These are phyloP conservation scores for Rhynchosporium graminicola DNA, from an alignment of 2,329 filamentous ascomycete genomes.

Conservation along the genomic window DNA sequence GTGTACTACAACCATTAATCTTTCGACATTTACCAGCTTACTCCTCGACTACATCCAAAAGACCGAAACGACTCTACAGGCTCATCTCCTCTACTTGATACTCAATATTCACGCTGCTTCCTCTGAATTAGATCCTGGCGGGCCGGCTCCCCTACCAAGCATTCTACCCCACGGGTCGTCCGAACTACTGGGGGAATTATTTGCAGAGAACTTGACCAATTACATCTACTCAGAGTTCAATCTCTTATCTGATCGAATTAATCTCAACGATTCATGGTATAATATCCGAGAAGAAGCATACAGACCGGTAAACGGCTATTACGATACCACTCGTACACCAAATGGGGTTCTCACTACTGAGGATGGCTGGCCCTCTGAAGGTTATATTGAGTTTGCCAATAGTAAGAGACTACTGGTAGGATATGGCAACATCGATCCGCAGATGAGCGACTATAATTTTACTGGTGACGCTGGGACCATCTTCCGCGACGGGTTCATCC, in stretches of 20 bases:
- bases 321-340: conserved; percentile 41
- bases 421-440: conserved; percentile 57
- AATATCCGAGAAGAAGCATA: conserved; percentile 43
- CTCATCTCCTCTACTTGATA: conserved; percentile 53
- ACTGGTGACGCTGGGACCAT: conserved; percentile 51
- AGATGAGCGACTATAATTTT: conserved; percentile 58
- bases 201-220: conserved; percentile 50
- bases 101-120: conserved; percentile 62
- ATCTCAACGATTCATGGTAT: conserved; percentile 62
- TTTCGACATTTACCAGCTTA: conserved; percentile 52
- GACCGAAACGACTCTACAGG: conserved; percentile 56
- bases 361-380: conserved; percentile 65
- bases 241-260: conserved; percentile 52
- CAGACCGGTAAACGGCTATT: conserved; percentile 54
- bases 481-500: conserved; percentile 51
- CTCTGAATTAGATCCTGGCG: conserved; percentile 45
- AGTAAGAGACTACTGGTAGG: conserved; percentile 55
- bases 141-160: conserved; percentile 44
- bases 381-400: conserved; percentile 55
- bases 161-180: conserved; percentile 46
- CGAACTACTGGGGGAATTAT: conserved; percentile 48
- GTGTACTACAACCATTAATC: conserved; percentile 55
- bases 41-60: conserved; percentile 53
- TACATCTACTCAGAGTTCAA: conserved; percentile 56
- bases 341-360: conserved; percentile 47